Evolutionary conservation across 768 basidiomycete genomes (phyloP), one percentile per base, ranked within the genome.

Genomic region (Lactifluus pinguis): DNA sequence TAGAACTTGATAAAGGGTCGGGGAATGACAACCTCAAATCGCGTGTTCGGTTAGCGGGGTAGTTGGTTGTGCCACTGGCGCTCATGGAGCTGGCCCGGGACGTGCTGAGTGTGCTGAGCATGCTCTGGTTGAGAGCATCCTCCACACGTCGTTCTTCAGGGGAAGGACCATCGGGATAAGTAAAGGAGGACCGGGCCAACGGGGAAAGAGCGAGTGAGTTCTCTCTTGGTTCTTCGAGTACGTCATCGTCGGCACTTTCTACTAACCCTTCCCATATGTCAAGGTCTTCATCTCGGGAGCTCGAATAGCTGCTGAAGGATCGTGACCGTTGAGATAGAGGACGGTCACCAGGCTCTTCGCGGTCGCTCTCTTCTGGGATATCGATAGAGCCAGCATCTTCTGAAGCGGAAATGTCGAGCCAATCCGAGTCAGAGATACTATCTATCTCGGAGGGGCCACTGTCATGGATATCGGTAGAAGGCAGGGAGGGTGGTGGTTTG

Each of bases 11-110:
- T 69, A 91, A 79, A 61, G 89, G 89, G 73, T 92, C 89, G 42
- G 89, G 89, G 74, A 92, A 92, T 38, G 89, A 90, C 60, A 91
- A 72, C 66, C 86, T 82, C 63, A 91, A 79, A 74, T 89, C 87
- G 71, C 84, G 85, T 53, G 83, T 73, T 60, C 85, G 85, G 57
- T 79, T 71, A 60, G 83, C 80, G 53, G 81, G 77, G 21, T 75
- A 71, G 59, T 74, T 73, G 57, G 69, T 34, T 44, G 72, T 73
- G 49, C 71, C 71, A 25, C 61, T 65, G 44, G 64, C 48, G 64
- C 80, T 77, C 57, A 82, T 69, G 39, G 81, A 82, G 68, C 82
- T 83, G 17, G 86, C 81, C 66, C 87, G 84, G 58, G 88, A 89
- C 52, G 83, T 79, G 73, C 81, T 85, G 63, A 91, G 78, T 15